Evolutionary conservation across 2,329 filamentous ascomycete genomes (phyloP), one percentile per base, ranked within the genome.

Genomic region (Colletotrichum sp.): DNA sequence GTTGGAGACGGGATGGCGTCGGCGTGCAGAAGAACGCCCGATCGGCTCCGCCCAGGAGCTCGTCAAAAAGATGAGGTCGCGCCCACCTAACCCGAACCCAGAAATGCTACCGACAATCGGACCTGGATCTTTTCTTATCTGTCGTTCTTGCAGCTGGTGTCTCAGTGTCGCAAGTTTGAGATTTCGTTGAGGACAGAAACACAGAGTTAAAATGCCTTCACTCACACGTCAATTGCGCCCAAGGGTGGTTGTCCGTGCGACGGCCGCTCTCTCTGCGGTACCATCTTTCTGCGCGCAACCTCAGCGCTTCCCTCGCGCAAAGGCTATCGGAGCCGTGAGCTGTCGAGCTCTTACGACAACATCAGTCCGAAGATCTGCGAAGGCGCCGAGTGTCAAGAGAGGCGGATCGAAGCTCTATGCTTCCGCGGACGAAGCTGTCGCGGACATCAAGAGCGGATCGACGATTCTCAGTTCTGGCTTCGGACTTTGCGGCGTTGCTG

Each of bases 401-500:
- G 82, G 82, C 8, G 83, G 77, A 2, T 89, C 88, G 1, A 91
- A 91, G 79, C 79, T 91, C 2, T 90, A 85, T 78, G 81, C 82
- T 5, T 90, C 87, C 6, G 93, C 93, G 22, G 92, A 93, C 77
- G 91, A 91, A 56, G 94, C 94, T 8, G 90, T 96, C 55, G 90
- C 91, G 4, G 94, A 95, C 81, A 86, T 96, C 72, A 87, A 93
- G 81, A 93, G 93, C 79, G 91, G 94, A 70, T 92, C 91, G 13
- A 94, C 91, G 0, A 87, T 96, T 43, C 87, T 96, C 71, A 95
- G 94, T 81, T 93, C 94, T 18, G 95, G 94, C 2, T 96, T 96
- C 82, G 95, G 95, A n/a, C 89, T 96, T 15, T 96, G 94, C 79
- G 94, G 94, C 78, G 93, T 96, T 22, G 91, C 93, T 70, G 91